Conservation (phyloP, 2,329 filamentous ascomycete species). For the Diaporthe vexans region DNA sequence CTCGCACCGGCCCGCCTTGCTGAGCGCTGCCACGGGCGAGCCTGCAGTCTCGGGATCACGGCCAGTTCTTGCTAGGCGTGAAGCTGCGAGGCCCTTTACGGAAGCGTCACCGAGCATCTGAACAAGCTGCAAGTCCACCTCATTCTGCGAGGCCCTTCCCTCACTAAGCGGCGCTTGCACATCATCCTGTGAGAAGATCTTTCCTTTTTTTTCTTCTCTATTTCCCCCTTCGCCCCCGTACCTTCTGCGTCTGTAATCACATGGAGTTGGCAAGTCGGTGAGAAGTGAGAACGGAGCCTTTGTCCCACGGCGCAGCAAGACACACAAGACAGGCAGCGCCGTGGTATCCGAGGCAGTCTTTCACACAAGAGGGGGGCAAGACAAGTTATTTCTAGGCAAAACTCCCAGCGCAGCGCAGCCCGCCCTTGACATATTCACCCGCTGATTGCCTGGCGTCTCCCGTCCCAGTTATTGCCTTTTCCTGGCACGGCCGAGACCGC, state of each 20-base stretch:
- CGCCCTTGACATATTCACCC: slow-evolving; percentile 36
- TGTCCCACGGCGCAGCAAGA: slow-evolving; percentile 29
- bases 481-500: slow-evolving; percentile 40
- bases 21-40: slow-evolving; percentile 21
- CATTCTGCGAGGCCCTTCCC: neutral
- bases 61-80: neutral
- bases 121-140: neutral
- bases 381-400: neutral
- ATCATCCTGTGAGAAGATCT: slow-evolving; percentile 6
- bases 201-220: neutral
- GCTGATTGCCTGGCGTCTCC: slow-evolving; percentile 34
- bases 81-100: slow-evolving; percentile 3
- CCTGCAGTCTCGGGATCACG: slow-evolving; percentile 3
- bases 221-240: neutral
- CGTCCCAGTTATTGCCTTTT: slow-evolving; percentile 28
- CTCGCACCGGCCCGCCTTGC: neutral
- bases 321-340: slow-evolving; percentile 12
- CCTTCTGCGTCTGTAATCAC: neutral
- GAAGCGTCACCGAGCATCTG: neutral
- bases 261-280: slow-evolving; percentile 29
- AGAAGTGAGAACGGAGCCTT: slow-evolving; percentile 31
- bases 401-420: slow-evolving; percentile 26
- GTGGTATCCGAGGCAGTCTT: slow-evolving; percentile 16
- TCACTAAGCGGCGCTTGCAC: neutral
- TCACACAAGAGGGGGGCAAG: slow-evolving; percentile 11